phyloP scores from a whole-genome alignment of 2,329 filamentous ascomycete species.

The Monosporascus sp. region DNA sequence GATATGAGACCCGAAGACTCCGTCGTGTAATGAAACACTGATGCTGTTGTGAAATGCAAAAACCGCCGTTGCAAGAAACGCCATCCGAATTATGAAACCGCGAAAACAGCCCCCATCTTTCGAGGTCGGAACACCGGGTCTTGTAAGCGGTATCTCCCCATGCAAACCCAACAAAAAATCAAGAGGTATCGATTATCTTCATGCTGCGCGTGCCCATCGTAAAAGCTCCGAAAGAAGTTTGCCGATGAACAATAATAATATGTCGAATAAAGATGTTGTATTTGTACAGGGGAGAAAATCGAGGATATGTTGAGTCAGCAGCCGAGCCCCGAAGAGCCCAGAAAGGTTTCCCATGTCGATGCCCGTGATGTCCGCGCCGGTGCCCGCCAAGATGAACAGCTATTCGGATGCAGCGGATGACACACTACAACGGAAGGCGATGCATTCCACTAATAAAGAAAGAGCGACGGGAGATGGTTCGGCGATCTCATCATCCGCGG shows the following conservation, averaged over 20 bases:
- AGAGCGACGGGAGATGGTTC: slow-evolving; percentile 30
- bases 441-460: slow-evolving; percentile 18
- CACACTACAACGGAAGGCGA: slow-evolving; percentile 17
- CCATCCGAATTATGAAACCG: slow-evolving; percentile 36
- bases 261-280: slow-evolving; percentile 39
- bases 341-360: slow-evolving; percentile 37
- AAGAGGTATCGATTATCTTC: slow-evolving; percentile 42
- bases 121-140: slow-evolving; percentile 30
- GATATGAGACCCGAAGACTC: slow-evolving; percentile 37
- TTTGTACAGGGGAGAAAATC: slow-evolving; percentile 41
- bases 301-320: slow-evolving; percentile 26
- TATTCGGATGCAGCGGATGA: slow-evolving; percentile 34
- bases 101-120: slow-evolving; percentile 34
- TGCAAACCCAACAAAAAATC: slow-evolving; percentile 27
- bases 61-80: slow-evolving; percentile 36
- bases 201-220: slow-evolving; percentile 35
- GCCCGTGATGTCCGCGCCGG: slow-evolving; percentile 36
- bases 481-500: slow-evolving; percentile 25
- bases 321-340: slow-evolving; percentile 21
- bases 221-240: slow-evolving; percentile 19
- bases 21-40: slow-evolving; percentile 40
- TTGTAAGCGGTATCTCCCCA: slow-evolving; percentile 18
- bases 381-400: slow-evolving; percentile 48
- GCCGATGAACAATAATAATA: slow-evolving; percentile 31
- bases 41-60: slow-evolving; percentile 48